Percentiles rank a stretch among this genome's conserved stretches.
phyloP scores from a whole-genome alignment of 805 yeast species.

The Metschnikowia aberdeeniae region DNA sequence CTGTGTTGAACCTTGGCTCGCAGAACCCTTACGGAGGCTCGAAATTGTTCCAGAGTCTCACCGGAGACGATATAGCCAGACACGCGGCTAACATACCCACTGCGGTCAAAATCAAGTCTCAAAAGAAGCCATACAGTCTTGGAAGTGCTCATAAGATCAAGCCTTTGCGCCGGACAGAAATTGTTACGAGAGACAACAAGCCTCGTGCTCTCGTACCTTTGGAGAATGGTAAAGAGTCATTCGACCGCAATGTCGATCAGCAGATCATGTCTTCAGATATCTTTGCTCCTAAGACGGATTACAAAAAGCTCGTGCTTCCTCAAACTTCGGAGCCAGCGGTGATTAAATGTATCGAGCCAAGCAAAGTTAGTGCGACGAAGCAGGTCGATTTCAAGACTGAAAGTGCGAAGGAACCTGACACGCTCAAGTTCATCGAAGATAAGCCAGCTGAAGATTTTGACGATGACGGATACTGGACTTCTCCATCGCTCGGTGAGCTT shows the following conservation, averaged over 20 bases:
- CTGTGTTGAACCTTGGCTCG: constrained; percentile 23
- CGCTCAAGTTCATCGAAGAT: constrained; percentile 14
- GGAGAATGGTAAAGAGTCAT: not conserved
- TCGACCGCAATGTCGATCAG: constrained; percentile 48
- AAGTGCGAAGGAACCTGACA: constrained; percentile 3
- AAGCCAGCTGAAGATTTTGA: constrained; percentile 37
- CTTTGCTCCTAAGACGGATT: constrained; percentile 58
- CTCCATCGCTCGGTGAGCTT: constrained; percentile 69
- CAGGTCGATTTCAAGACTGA: constrained; percentile 31
- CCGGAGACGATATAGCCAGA: constrained; percentile 23
- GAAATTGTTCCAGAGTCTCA: constrained; percentile 55
- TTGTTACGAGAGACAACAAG: not conserved
- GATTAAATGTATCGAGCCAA: constrained; percentile 4
- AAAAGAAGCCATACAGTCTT: constrained; percentile 59
- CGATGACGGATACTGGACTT: constrained; percentile 81
- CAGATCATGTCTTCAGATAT: constrained; percentile 69
- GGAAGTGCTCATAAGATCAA: constrained; percentile 55
- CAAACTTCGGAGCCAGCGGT: constrained; percentile 5
- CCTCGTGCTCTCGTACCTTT: not conserved
- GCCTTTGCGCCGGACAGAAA: constrained; percentile 41
- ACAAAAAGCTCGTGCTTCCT: constrained; percentile 49
- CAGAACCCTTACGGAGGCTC: constrained; percentile 75
- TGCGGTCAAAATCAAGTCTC: constrained; percentile 16
- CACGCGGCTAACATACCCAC: constrained; percentile 26
- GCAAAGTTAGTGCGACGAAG: constrained; percentile 17